Percentiles rank a stretch among this genome's conserved stretches.
phyloP scores from a whole-genome alignment of 441 rosid species.

The Flueggea neowawraea region DNA sequence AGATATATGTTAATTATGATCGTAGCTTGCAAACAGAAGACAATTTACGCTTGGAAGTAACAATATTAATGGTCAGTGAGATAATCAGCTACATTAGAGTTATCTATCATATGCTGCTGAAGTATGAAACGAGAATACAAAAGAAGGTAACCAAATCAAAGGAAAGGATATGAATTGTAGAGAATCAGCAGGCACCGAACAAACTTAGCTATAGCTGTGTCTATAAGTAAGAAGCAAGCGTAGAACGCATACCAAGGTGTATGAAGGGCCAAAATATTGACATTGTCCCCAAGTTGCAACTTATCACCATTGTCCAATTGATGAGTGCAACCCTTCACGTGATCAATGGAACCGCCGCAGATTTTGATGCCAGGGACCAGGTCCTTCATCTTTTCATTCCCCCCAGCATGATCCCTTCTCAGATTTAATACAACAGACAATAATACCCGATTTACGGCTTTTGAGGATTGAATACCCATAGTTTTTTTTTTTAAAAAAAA shows the following conservation, averaged over 20 bases:
- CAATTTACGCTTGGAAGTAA: too few relatives aligned
- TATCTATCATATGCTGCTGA: too few relatives aligned
- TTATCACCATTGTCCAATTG: slow-evolving; percentile 67
- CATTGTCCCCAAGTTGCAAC: slow-evolving; percentile 45
- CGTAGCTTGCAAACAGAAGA: too few relatives aligned
- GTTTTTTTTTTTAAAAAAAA: too few relatives aligned
- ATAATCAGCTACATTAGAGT: too few relatives aligned
- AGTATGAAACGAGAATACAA: neutral
- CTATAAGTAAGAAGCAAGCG: neutral
- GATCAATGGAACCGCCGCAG: slow-evolving; percentile 80
- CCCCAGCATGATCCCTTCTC: slow-evolving; percentile 92
- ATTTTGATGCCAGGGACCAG: slow-evolving; percentile 72
- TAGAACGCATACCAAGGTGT: slow-evolving; percentile 67
- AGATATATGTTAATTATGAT: neutral
- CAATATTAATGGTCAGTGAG: too few relatives aligned
- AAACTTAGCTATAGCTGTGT: too few relatives aligned
- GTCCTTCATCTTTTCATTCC: slow-evolving; percentile 74
- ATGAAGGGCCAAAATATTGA: slow-evolving; percentile 66
- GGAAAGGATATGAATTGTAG: neutral
- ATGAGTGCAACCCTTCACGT: slow-evolving; percentile 73
- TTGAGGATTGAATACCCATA: neutral
- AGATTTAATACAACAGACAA: neutral
- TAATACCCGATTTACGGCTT: neutral
- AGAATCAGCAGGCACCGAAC: neutral
- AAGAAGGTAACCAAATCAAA: neutral